Conservation (phyloP, 73 alveolate genomes). For the Paramecium sexaurelia region DNA sequence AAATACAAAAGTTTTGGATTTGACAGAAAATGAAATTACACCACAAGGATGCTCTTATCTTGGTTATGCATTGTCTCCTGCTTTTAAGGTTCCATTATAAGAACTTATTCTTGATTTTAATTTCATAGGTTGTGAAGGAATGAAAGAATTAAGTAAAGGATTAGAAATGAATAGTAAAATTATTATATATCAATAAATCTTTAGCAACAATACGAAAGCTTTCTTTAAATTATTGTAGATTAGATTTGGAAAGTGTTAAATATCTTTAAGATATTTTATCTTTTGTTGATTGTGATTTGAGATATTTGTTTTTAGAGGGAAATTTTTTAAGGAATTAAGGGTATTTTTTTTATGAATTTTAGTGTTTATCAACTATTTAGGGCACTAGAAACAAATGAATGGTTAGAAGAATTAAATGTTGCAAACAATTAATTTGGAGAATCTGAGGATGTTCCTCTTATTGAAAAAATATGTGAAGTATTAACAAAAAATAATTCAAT, state of each 20-base stretch:
- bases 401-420: conserved; percentile 65
- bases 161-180: conserved; percentile 55
- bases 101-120: conserved; percentile 62
- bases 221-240: conserved; percentile 56
- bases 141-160: conserved; percentile 53
- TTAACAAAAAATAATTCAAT: conserved; percentile 56
- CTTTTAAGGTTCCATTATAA: conserved; percentile 42
- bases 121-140: conserved; percentile 60
- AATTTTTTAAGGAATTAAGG: conserved; percentile 66
- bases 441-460: conserved; percentile 65
- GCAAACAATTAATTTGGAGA: conserved; percentile 70
- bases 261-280: conserved; percentile 57
- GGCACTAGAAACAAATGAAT: conserved; percentile 60
- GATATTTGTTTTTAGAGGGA: conserved; percentile 58
- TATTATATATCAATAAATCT: not conserved
- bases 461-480: conserved; percentile 69
- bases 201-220: conserved; percentile 55
- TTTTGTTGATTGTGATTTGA: conserved; percentile 59
- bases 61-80: conserved; percentile 60
- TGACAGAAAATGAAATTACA: conserved; percentile 67
- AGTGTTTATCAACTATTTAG: conserved; percentile 58
- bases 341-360: not conserved
- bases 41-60: conserved; percentile 53
- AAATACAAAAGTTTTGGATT: conserved; percentile 53
- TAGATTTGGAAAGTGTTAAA: conserved; percentile 67